These are phyloP conservation scores for Iris pallida DNA, from an alignment of 116 monocot genomes.

Conservation along the genomic window DNA sequence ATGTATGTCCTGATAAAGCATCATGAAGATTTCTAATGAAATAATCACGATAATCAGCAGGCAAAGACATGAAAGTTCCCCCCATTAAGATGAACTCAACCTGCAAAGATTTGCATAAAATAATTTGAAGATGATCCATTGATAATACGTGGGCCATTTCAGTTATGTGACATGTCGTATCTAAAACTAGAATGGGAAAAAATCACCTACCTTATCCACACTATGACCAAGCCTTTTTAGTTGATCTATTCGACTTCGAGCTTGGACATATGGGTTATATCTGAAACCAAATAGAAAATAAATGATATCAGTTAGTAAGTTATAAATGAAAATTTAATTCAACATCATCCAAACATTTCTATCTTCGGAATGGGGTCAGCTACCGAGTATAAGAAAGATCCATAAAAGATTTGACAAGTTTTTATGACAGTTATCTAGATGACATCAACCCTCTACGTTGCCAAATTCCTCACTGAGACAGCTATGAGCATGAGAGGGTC, in stretches of 20 bases:
- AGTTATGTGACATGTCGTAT: too few relatives aligned
- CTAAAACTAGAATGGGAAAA: background rate
- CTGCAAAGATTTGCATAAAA: slow-evolving; percentile 23
- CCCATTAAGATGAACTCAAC: slow-evolving; percentile 99
- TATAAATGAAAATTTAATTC: too few relatives aligned
- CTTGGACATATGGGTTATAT: slow-evolving; percentile 98
- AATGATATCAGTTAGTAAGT: too few relatives aligned
- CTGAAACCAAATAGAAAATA: slow-evolving; percentile 24
- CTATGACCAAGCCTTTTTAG: slow-evolving; percentile 96
- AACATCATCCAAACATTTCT: too few relatives aligned
- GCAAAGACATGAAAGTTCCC: slow-evolving; percentile 97
- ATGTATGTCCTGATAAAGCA: slow-evolving; percentile 96
- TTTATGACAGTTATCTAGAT: too few relatives aligned
- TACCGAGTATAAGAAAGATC: too few relatives aligned
- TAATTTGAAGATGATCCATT: background rate
- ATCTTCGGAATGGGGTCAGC: too few relatives aligned
- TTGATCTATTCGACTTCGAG: slow-evolving; percentile 97
- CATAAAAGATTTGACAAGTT: too few relatives aligned
- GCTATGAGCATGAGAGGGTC: too few relatives aligned
- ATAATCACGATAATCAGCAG: slow-evolving; percentile 96
- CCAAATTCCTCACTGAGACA: too few relatives aligned
- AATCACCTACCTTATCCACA: slow-evolving; percentile 78
- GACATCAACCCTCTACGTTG: too few relatives aligned
- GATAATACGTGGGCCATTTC: too few relatives aligned
- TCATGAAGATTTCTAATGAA: slow-evolving; percentile 98